A percentile compares a stretch with the other conserved stretches of the same genome.
Conservation (phyloP, 2,329 filamentous ascomycete genomes). For the Aspergillus felis region DNA sequence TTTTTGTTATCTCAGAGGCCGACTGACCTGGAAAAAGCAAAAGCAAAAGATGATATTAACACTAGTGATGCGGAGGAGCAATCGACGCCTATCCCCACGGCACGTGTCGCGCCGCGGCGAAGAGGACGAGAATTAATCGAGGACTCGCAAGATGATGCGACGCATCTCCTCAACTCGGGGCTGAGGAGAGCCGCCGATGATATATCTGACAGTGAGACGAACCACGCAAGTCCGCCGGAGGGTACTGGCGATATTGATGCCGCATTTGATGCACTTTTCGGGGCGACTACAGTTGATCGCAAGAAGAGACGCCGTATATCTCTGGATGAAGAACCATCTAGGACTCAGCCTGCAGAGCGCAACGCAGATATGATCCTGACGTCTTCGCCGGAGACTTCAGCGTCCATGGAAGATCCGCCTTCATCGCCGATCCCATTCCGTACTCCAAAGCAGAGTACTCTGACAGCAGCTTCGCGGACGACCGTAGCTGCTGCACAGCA, state of each 20-base stretch:
- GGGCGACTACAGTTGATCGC: conserved; percentile 15
- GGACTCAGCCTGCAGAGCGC: conserved; percentile 2
- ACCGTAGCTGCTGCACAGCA: conserved; percentile 2
- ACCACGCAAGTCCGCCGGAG: conserved; percentile 15
- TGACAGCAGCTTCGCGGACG: conserved; percentile 2
- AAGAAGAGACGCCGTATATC: conserved; percentile 33
- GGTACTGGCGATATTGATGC: conserved; percentile 13
- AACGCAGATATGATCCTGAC: conserved; percentile 16
- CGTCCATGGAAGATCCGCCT: background rate
- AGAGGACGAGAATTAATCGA: conserved; percentile 23
- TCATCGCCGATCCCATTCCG: conserved; percentile 9
- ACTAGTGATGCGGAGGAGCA: conserved; percentile 19
- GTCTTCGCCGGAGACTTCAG: conserved; percentile 14
- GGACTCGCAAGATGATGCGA: conserved; percentile 20
- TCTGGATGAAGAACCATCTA: conserved; percentile 3
- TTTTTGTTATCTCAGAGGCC: conserved; percentile 27
- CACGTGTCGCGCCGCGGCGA: conserved; percentile 2
- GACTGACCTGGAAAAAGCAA: conserved; percentile 3
- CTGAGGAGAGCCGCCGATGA: background rate
- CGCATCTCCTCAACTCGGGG: background rate
- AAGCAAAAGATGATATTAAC: conserved; percentile 9
- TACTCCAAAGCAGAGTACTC: conserved; percentile 4
- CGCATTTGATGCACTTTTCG: conserved; percentile 30
- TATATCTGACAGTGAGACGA: conserved; percentile 6
- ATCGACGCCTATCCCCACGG: conserved; percentile 9